These are phyloP conservation scores for Platanus orientalis DNA, from an alignment of 164 flowering plant genomes.

Conservation along the genomic window DNA sequence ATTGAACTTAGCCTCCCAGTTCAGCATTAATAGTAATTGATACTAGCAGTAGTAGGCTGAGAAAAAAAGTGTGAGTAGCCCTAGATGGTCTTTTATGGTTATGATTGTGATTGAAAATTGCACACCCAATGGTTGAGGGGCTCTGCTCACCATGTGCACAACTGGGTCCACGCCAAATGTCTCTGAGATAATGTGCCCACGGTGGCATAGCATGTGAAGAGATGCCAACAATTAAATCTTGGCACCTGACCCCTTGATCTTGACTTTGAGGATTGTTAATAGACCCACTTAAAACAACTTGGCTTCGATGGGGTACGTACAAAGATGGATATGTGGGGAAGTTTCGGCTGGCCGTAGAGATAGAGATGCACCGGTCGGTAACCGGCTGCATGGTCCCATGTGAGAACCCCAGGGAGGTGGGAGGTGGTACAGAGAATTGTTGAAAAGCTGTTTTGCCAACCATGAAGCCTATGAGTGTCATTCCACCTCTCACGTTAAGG, in stretches of 20 bases:
- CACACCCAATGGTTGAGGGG: background rate
- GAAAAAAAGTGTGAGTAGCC: background rate
- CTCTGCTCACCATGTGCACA: constrained; percentile 5
- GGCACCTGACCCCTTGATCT: background rate
- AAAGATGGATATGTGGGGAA: no score
- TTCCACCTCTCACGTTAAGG: no score
- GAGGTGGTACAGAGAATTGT: no score
- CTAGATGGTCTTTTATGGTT: background rate
- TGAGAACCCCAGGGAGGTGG: no score
- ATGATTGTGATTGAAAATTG: constrained; percentile 3
- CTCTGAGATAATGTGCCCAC: background rate
- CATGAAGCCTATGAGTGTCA: no score
- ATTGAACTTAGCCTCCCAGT: no score
- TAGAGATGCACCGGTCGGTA: no score
- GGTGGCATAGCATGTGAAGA: background rate
- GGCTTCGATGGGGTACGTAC: no score
- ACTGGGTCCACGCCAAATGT: background rate
- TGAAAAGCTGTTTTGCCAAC: no score
- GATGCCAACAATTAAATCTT: background rate
- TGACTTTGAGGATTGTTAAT: background rate
- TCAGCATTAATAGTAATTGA: background rate
- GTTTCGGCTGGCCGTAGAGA: no score
- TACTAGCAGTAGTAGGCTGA: background rate
- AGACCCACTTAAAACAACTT: no score
- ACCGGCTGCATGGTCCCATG: no score